Conservation (phyloP, 2,329 filamentous ascomycete species). For the Penicillium sumatraense region DNA sequence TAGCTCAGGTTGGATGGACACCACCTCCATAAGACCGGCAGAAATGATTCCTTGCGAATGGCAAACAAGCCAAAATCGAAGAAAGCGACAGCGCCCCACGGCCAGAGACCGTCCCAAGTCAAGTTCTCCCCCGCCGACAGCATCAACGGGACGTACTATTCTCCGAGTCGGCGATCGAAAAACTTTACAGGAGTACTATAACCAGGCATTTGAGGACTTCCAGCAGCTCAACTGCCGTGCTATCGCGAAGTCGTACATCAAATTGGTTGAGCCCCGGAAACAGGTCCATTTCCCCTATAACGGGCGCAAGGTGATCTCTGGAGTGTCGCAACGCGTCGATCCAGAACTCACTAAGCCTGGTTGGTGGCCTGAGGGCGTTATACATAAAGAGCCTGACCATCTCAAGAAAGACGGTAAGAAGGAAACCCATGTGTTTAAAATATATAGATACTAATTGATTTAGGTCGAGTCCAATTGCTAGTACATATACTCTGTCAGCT, state of each 20-base stretch:
- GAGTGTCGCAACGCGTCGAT: conserved; percentile 35
- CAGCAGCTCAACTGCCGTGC: conserved; percentile 52
- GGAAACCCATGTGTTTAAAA: too few species aligned
- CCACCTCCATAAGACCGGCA: conserved; percentile 18
- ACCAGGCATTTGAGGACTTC: conserved; percentile 46
- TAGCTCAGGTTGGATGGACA: conserved; percentile 29
- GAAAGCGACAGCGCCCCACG: conserved; percentile 28
- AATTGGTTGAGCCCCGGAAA: conserved; percentile 52
- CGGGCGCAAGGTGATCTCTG: conserved; percentile 38
- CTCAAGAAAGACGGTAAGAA: conserved; percentile 35
- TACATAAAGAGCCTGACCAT: conserved; percentile 40
- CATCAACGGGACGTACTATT: conserved; percentile 26
- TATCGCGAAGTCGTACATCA: conserved; percentile 53
- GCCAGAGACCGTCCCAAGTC: conserved; percentile 22
- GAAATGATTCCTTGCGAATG: conserved; percentile 40
- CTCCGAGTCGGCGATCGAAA: conserved; percentile 34
- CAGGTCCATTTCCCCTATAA: conserved; percentile 56
- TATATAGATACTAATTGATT: conserved; percentile 2
- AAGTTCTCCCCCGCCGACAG: conserved; percentile 23
- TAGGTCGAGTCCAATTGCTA: conserved; percentile 36
- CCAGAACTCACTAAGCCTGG: conserved; percentile 40
- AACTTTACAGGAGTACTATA: conserved; percentile 43
- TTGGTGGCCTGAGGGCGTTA: conserved; percentile 40
- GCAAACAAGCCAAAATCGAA: conserved; percentile 32
- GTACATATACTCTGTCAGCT: conserved; percentile 42